Evolutionary conservation across 73 alveolate genomes (phyloP), one percentile per base, ranked within the genome.

Genomic region (Halteria grandinella): DNA sequence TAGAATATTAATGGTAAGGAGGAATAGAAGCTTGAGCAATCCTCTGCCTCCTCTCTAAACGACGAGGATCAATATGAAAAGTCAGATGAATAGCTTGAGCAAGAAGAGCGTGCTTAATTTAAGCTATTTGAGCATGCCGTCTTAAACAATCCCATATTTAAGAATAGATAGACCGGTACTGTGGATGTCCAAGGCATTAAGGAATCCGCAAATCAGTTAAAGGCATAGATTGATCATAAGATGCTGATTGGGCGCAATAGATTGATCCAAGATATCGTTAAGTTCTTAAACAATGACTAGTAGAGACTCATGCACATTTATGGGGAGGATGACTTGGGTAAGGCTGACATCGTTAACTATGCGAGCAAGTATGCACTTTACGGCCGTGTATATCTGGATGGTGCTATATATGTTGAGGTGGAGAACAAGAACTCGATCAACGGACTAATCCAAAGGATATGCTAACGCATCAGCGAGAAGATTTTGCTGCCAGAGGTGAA

Each of bases 321-420:
- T 41, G 91, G 91, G 0, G 15, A 17, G 2, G 79, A 58, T 23
- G 91, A 86, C 2, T 44, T 71, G 11, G 91, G 91, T 12, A 71
- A 70, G 44, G 44, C 73, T 32, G 71, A 60, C 31, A 58, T 82
- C 32, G 91, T 86, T 12, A 82, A 71, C 31, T 69, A 82, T 25
- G 86, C 86, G 0, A 84, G 82, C 5, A 82, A 82, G 43, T 82
- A 82, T 25, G 41, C 76, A 36, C 36, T 82, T 34, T 81, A 82
- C 29, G 20, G 91, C 27, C 72, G 82, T 23, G 53, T 33, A 24
- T 82, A 55, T 49, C 51, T 28, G 11, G 75, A 82, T 37, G 91
- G 91, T n/a, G 83, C 60, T 3, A 37, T 69, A 64, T 82, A 69
- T 44, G 27, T 82, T 7, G 86, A 82, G 63, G 59, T 71, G 14